phyloP scores from a whole-genome alignment of 148 eudicot species.

The Pharnaceum exiguum region DNA sequence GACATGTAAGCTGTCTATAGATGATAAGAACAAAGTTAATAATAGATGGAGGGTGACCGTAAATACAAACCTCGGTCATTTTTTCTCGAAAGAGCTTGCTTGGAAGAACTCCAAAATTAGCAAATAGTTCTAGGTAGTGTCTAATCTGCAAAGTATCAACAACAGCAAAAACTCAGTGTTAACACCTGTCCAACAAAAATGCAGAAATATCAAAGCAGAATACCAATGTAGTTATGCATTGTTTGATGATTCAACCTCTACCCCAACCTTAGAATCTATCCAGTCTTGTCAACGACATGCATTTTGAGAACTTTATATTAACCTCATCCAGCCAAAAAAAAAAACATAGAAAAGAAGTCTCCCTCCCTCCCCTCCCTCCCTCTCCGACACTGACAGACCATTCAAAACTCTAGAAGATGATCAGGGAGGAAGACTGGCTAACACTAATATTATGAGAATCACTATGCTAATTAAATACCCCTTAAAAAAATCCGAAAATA shows the following conservation, averaged over 20 bases:
- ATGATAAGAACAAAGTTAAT: neutral
- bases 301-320: too few species aligned
- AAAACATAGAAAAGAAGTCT: too few species aligned
- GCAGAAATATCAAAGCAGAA: neutral
- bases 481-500: too few species aligned
- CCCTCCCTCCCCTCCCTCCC: too few species aligned
- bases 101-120: slow-evolving; percentile 62
- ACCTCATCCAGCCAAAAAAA: too few species aligned
- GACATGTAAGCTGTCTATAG: neutral
- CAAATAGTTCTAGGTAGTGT: slow-evolving; percentile 58
- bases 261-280: too few species aligned
- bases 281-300: too few species aligned
- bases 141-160: slow-evolving; percentile 53
- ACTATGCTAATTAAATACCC: too few species aligned
- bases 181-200: neutral
- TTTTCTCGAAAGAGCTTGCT: slow-evolving; percentile 70
- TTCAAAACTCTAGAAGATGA: neutral
- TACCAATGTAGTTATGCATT: too few species aligned
- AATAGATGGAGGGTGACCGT: neutral
- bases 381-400: too few species aligned
- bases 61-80: slow-evolving; percentile 60
- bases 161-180: neutral
- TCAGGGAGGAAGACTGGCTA: neutral
- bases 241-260: too few species aligned
- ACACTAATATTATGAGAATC: neutral